These are phyloP conservation scores for Eremomyces bilateralis DNA, from an alignment of 495 filamentous ascomycete species.

Conservation along the genomic window DNA sequence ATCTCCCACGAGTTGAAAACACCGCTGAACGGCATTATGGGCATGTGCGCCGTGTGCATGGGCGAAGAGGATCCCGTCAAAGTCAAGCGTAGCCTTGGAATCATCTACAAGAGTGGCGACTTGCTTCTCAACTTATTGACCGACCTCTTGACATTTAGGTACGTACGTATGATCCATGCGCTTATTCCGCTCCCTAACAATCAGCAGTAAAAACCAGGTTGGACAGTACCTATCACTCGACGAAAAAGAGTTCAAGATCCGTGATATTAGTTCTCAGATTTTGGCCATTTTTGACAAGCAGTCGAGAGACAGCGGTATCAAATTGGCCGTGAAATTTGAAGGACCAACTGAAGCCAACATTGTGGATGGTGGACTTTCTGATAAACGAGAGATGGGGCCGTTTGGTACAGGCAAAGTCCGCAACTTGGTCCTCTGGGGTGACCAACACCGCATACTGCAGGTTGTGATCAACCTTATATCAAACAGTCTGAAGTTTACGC, in stretches of 20 bases:
- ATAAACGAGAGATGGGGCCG: slow-evolving; percentile 27
- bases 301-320: slow-evolving; percentile 53
- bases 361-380: slow-evolving; percentile 10
- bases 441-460: slow-evolving; percentile 71
- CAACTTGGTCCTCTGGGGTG: slow-evolving; percentile 70
- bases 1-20: slow-evolving; percentile 91
- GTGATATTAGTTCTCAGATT: slow-evolving; percentile 59
- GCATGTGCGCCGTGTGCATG: slow-evolving; percentile 85
- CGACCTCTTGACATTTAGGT: slow-evolving; percentile 60
- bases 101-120: slow-evolving; percentile 81
- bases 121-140: slow-evolving; percentile 71
- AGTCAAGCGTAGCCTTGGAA: slow-evolving; percentile 60
- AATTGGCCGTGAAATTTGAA: slow-evolving; percentile 46
- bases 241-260: slow-evolving; percentile 63
- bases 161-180: neutral
- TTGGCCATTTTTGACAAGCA: slow-evolving; percentile 76
- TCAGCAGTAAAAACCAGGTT: slow-evolving; percentile 63
- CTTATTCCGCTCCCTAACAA: neutral
- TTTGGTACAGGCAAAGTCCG: slow-evolving; percentile 39
- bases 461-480: slow-evolving; percentile 83
- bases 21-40: slow-evolving; percentile 77
- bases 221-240: slow-evolving; percentile 59
- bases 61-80: slow-evolving; percentile 56
- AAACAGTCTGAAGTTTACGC: slow-evolving; percentile 87
- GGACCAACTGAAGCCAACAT: slow-evolving; percentile 26